phyloP scores from a whole-genome alignment of 2,329 filamentous ascomycete species.

The Aspergillus persii region DNA sequence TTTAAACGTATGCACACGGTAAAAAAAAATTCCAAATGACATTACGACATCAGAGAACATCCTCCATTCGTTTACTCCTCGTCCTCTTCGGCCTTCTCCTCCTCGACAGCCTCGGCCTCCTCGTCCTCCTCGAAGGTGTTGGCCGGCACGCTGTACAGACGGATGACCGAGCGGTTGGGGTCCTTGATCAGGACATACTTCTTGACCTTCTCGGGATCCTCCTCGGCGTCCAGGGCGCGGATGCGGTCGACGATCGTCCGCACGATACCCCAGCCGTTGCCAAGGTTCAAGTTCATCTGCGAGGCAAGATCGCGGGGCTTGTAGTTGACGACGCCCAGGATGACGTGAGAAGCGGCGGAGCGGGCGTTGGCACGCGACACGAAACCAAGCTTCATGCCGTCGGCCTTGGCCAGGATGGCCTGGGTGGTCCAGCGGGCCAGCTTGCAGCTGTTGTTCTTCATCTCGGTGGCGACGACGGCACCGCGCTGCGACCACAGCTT shows the following conservation, averaged over 20 bases:
- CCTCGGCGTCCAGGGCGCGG: constrained; percentile 39
- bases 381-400: constrained; percentile 98
- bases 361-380: constrained; percentile 93
- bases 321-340: constrained; percentile 94
- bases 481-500: constrained; percentile 94
- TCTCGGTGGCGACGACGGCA: constrained; percentile 96
- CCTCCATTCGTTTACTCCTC: constrained; percentile 31
- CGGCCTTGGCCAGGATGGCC: constrained; percentile 94
- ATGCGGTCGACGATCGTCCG: constrained; percentile 92
- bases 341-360: constrained; percentile 87
- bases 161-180: constrained; percentile 93
- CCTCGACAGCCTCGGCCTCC: constrained; percentile 58
- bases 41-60: constrained; percentile 16
- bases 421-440: constrained; percentile 96
- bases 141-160: constrained; percentile 85
- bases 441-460: constrained; percentile 99
- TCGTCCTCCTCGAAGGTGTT: constrained; percentile 89
- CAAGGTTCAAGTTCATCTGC: constrained; percentile 96
- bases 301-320: constrained; percentile 95
- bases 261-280: constrained; percentile 98
- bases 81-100: constrained; percentile 56
- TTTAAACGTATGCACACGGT: constrained; percentile 6
- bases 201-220: constrained; percentile 42
- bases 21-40: constrained; percentile 17
- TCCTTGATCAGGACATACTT: constrained; percentile 68